Percentiles rank a stretch among this genome's conserved stretches.
phyloP scores from a whole-genome alignment of 2,329 filamentous ascomycete genomes.

The Ambrosiella beaveri region DNA sequence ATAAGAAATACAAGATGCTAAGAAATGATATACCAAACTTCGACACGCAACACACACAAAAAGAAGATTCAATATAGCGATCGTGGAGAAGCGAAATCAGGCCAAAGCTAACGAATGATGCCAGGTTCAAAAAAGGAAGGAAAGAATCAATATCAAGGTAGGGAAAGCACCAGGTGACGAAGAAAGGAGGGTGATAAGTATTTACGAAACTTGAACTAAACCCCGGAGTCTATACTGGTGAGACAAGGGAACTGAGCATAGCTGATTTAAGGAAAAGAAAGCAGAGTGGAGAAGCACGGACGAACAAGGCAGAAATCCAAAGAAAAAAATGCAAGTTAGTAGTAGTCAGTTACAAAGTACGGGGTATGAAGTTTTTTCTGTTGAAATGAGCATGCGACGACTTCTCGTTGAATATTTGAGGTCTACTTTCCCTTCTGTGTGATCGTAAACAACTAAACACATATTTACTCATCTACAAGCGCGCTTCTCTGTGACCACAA shows the following conservation, averaged over 20 bases:
- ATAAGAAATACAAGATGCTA: background rate
- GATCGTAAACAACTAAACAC: background rate
- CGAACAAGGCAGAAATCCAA: background rate
- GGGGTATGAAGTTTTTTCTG: background rate
- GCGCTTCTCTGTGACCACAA: background rate
- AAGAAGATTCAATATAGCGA: background rate
- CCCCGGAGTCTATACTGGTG: background rate
- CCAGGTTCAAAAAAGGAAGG: background rate
- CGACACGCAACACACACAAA: background rate
- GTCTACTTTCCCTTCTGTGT: too few relatives aligned
- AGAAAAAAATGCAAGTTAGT: background rate
- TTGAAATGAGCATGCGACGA: background rate
- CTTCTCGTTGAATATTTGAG: too few relatives aligned
- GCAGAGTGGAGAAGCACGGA: background rate
- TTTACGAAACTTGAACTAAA: conserved; percentile 6
- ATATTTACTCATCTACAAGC: background rate
- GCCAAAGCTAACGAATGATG: background rate
- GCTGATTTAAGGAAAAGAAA: conserved; percentile 1
- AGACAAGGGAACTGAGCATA: background rate
- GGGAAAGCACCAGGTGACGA: background rate
- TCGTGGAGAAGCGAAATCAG: background rate
- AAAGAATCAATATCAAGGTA: background rate
- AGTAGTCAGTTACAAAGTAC: background rate
- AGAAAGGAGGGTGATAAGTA: conserved; percentile 5
- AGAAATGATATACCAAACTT: background rate